Base-by-base conservation (phyloP, 2,329 filamentous ascomycete species). In the Phialemonium atrogriseum region DNA sequence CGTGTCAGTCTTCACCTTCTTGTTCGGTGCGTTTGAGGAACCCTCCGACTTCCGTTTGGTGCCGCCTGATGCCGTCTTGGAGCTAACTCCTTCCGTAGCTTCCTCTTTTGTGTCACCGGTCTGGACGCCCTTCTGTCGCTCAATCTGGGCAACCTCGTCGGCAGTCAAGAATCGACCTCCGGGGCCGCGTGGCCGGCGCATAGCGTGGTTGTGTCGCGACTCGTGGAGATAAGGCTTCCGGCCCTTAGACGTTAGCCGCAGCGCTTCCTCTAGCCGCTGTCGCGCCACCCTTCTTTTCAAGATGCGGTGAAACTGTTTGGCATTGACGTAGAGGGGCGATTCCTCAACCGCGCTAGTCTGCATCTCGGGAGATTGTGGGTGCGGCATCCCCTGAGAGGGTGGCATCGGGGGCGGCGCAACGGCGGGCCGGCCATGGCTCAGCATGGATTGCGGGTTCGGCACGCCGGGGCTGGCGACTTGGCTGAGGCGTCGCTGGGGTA, bases 291-390 rank as follows among this genome's bases (percentile, higher is more conserved):
- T 77, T 36, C 91, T 76, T 67, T 98, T 96, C 33, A 98, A 62
- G 29, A 98, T 98, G 16, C 91, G 83, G 54, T 98, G 91, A 47
- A 98, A 98, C 51, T 98, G 91, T 57, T 98, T 98, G 5, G 91
- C 91, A 49, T 98, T 98, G 50, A 98, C 91, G 47, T 98, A 98
- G 1, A 98, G 66, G 0, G 91, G 91, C 1, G 89, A 89, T 52
- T 98, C 91, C 55, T 96, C 91, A 4, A 79, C 77, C 10, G 73
- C 72, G 10, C 71, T 68, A 4, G 80, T 66, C 1, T 82, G 73
- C 47, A 91, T 76, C 52, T 95, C 88, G 7, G 86, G 84, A 1
- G 86, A 89, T 40, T 84, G 78, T 4, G 76, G 73, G 27, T 74
- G 73, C 37, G 76, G 77, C 59, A 80, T 79, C 41, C 72, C 67